Conservation (phyloP, 164 flowering plant species). For the Sextonia rubra region DNA sequence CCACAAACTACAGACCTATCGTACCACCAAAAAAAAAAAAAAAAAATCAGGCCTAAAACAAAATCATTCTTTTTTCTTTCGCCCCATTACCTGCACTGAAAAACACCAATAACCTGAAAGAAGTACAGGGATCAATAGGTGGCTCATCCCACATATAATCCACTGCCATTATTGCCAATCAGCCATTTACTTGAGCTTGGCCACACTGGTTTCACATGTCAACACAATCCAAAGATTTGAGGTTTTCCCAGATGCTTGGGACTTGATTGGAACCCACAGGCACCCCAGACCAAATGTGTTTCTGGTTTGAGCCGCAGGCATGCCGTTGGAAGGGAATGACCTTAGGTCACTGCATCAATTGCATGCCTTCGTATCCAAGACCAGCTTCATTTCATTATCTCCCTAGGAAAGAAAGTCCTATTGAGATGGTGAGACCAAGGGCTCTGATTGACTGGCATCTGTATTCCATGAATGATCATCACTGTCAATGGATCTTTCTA, state of each 20-base stretch:
- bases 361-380: not conserved
- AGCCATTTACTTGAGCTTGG: not conserved
- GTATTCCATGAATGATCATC: conserved; percentile 21
- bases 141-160: not conserved
- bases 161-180: not conserved
- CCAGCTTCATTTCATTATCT: not conserved
- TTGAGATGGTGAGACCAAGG: conserved; percentile 16
- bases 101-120: not conserved
- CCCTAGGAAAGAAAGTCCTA: not conserved
- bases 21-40: too few species aligned
- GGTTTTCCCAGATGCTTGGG: not conserved
- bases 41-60: not conserved
- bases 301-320: not conserved
- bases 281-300: not conserved
- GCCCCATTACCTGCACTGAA: not conserved
- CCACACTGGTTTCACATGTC: not conserved
- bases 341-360: not conserved
- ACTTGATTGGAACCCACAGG: not conserved
- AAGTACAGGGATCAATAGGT: not conserved
- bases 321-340: not conserved
- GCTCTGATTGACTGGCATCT: conserved; percentile 23
- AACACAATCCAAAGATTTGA: not conserved
- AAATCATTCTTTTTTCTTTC: not conserved
- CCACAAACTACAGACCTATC: not conserved
- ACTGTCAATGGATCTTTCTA: conserved; percentile 21